Evolutionary conservation across 2,329 filamentous ascomycete genomes (phyloP).

Genomic region (Colletotrichum scovillei): DNA sequence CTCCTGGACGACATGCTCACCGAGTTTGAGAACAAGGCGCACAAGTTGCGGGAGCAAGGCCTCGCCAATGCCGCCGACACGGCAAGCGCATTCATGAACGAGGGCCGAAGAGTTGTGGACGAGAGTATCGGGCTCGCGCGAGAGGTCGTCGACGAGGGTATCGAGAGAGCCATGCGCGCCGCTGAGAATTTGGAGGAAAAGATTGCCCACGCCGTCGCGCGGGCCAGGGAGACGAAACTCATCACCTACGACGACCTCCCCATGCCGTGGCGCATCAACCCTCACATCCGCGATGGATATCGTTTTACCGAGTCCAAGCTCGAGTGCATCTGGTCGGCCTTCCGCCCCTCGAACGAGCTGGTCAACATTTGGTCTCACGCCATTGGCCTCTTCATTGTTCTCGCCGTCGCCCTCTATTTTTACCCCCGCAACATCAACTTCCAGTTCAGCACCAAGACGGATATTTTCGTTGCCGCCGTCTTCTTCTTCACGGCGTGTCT

Average conservation of each 20-base stretch:
- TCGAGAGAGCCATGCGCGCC: constrained; percentile 85
- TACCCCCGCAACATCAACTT: constrained; percentile 93
- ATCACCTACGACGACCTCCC: constrained; percentile 92
- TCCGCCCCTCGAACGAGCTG: constrained; percentile 88
- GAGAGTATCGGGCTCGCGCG: constrained; percentile 80
- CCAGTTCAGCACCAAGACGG: constrained; percentile 84
- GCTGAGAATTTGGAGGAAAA: constrained; percentile 86
- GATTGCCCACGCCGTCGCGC: constrained; percentile 80
- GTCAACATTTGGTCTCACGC: constrained; percentile 99
- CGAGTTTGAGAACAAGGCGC: constrained; percentile 85
- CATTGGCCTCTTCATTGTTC: constrained; percentile 87
- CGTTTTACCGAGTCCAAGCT: constrained; percentile 93
- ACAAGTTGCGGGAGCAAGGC: constrained; percentile 82
- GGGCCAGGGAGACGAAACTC: constrained; percentile 83
- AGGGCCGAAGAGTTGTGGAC: constrained; percentile 83
- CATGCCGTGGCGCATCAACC: constrained; percentile 92
- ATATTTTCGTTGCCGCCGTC: constrained; percentile 89
- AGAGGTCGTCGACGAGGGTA: constrained; percentile 82
- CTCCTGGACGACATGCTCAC: constrained; percentile 86
- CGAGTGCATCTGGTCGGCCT: constrained; percentile 86
- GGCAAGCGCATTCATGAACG: constrained; percentile 78
- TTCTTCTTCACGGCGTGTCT: constrained; percentile 98
- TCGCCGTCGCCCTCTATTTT: constrained; percentile 93
- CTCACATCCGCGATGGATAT: constrained; percentile 91
- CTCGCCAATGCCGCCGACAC: constrained; percentile 74